phyloP scores from a whole-genome alignment of 2,329 filamentous ascomycete genomes.

The Epichloe sp. region DNA sequence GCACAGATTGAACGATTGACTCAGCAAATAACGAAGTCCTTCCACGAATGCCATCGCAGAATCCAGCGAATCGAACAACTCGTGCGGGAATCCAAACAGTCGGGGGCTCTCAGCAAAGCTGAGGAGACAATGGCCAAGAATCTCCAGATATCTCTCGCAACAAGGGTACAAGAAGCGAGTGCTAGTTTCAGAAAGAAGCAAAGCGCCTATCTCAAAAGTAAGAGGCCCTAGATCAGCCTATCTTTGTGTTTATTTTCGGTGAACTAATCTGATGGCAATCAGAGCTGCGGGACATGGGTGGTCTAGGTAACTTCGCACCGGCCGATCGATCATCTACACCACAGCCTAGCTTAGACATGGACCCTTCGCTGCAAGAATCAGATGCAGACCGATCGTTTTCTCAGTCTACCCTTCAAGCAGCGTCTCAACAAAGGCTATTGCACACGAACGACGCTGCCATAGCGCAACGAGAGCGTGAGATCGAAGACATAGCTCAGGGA shows the following conservation, averaged over 20 bases:
- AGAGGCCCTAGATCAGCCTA: slow-evolving; percentile 7
- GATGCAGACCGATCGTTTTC: slow-evolving; percentile 89
- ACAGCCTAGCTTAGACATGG: slow-evolving; percentile 46
- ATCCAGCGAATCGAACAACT: slow-evolving; percentile 82
- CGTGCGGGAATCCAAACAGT: slow-evolving; percentile 65
- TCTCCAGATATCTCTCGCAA: slow-evolving; percentile 81
- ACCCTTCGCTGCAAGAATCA: slow-evolving; percentile 83
- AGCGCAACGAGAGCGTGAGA: slow-evolving; percentile 85
- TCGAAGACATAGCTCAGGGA: slow-evolving; percentile 93
- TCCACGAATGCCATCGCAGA: slow-evolving; percentile 78
- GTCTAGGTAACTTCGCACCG: slow-evolving; percentile 35
- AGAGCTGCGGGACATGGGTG: slow-evolving; percentile 66
- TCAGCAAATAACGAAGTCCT: slow-evolving; percentile 75
- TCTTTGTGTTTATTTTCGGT: background rate
- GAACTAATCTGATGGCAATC: slow-evolving; percentile 1
- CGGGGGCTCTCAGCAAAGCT: slow-evolving; percentile 59
- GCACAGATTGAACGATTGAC: slow-evolving; percentile 81
- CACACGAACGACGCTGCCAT: slow-evolving; percentile 75
- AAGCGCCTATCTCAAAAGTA: slow-evolving; percentile 89
- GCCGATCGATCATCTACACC: slow-evolving; percentile 42
- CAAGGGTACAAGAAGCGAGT: slow-evolving; percentile 82
- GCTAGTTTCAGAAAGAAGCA: slow-evolving; percentile 94
- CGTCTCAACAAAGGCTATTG: slow-evolving; percentile 51
- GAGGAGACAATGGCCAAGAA: slow-evolving; percentile 96
- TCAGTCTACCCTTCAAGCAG: slow-evolving; percentile 74